phyloP scores from a whole-genome alignment of 192 early-diverging fungal genomes.

The Coemansia sp. region DNA sequence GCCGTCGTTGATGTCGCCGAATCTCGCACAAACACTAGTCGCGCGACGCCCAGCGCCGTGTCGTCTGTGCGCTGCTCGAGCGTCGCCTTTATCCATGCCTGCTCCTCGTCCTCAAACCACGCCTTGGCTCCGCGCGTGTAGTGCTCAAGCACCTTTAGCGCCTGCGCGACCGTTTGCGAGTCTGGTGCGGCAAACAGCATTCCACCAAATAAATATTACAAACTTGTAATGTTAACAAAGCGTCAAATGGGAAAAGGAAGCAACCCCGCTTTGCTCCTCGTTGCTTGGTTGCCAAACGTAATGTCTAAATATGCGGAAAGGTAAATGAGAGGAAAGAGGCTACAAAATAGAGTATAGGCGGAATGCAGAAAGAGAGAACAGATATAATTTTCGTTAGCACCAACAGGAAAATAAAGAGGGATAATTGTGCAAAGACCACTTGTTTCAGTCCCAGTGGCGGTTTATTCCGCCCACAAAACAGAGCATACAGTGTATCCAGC shows the following conservation, averaged over 20 bases:
- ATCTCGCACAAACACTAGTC: conserved; percentile 49
- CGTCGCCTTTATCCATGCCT: conserved; percentile 80
- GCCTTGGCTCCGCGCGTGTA: conserved; percentile 74
- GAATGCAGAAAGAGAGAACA: background rate
- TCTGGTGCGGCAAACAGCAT: conserved; percentile 39
- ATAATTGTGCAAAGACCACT: too few species aligned
- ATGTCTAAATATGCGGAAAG: background rate
- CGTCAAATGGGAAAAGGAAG: too few species aligned
- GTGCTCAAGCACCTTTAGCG: conserved; percentile 60
- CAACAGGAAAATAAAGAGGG: background rate
- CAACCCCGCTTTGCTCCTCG: too few species aligned
- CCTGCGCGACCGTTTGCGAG: conserved; percentile 32
- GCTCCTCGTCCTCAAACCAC: conserved; percentile 84
- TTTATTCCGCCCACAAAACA: background rate
- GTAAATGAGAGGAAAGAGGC: conserved; percentile 5
- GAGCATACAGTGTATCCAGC: background rate
- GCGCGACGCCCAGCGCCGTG: conserved; percentile 28
- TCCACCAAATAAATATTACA: background rate
- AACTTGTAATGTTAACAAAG: background rate
- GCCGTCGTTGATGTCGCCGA: conserved; percentile 34
- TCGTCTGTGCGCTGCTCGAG: conserved; percentile 50
- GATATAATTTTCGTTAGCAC: background rate
- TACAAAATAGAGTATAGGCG: conserved; percentile 4
- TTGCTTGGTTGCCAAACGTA: too few species aligned
- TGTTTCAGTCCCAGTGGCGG: background rate